Base-by-base conservation (phyloP, 768 basidiomycete species). In the Sarcodon sp. region DNA sequence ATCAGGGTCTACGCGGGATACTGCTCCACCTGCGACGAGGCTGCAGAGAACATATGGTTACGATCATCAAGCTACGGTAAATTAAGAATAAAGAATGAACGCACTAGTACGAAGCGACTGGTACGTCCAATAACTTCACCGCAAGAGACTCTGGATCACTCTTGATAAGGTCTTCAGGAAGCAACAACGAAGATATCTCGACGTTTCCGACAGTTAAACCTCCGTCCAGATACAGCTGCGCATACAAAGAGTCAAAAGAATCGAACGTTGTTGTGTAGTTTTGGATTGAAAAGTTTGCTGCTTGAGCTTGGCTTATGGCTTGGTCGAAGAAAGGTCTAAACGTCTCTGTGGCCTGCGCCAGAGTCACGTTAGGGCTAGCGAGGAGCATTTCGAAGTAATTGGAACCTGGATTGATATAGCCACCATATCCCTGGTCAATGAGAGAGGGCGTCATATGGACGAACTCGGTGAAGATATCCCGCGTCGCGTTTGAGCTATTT, bases 1-100 rank as follows among this genome's bases (percentile, higher is more conserved):
- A 38, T 65, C 59, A 0, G 72, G 65, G 15, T 65, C 57, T 34
- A 59, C 55, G 16, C 56, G 55, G 4, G 64, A 59, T 9, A 73
- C 74, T 9, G 60, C 66, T 3, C 76, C 75, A 2, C 75, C 75
- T 6, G 60, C 66, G 6, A 75, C 56, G 27, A 66, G 57, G 46
- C 73, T 75, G 45, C 12, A 27, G 44, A 27, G 41, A 21, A 37
- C 21, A 4, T 48, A 10, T 13, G 32, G 47, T 2, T 16, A 51
- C 11, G 52, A 46, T 6, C 18, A 46, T 6, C 43, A 18, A 2
- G 35, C 33, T 44, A 38, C 6, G 46, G 21, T 27, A 27, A 27
- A 27, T 16, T 27, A 21, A 33, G 15, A 12, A 33, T 18, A 3
- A 43, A 18, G 44, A 37, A 46, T 12, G 7, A 9, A 47, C 55